Percentiles rank a stretch among this genome's conserved stretches.
phyloP scores from a whole-genome alignment of 2,329 filamentous ascomycete genomes.

The Penicillium oxalicum region DNA sequence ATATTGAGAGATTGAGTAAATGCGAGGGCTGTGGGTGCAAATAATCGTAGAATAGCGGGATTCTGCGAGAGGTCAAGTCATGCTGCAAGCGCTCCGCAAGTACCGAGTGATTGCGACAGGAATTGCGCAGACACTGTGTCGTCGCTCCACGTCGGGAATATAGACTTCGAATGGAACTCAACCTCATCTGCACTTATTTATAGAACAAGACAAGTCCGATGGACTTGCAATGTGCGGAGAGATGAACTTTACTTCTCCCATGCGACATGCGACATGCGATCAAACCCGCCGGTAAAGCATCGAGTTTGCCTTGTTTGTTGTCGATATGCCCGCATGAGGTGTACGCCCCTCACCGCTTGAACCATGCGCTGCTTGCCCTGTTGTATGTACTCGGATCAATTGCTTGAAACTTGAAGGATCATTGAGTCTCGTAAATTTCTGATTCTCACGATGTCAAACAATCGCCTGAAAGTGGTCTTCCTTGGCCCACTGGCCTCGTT shows the following conservation, averaged over 20 bases:
- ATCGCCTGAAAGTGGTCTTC: slow-evolving; percentile 44
- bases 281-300: background rate
- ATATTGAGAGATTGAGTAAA: slow-evolving; percentile 59
- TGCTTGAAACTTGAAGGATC: too few relatives aligned
- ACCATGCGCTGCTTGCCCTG: slow-evolving; percentile 1
- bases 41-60: slow-evolving; percentile 50
- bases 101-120: slow-evolving; percentile 25
- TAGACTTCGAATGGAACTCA: background rate
- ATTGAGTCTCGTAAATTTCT: too few relatives aligned
- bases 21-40: slow-evolving; percentile 58
- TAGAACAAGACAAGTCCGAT: background rate
- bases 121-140: background rate
- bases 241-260: slow-evolving; percentile 1
- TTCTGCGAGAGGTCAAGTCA: slow-evolving; percentile 44
- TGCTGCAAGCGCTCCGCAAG: slow-evolving; percentile 36
- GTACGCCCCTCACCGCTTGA: slow-evolving; percentile 15
- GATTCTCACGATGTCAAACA: background rate
- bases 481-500: slow-evolving; percentile 61
- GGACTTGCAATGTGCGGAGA: background rate
- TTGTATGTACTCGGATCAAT: background rate
- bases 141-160: slow-evolving; percentile 7
- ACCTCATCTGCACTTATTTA: slow-evolving; percentile 1
- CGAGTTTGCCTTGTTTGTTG: slow-evolving; percentile 25
- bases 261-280: slow-evolving; percentile 2
- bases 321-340: background rate